Percentiles rank a stretch among this genome's conserved stretches.
These are phyloP conservation scores for Alternaria sp. DNA, from an alignment of 2,329 filamentous ascomycete genomes.

Conservation along the genomic window DNA sequence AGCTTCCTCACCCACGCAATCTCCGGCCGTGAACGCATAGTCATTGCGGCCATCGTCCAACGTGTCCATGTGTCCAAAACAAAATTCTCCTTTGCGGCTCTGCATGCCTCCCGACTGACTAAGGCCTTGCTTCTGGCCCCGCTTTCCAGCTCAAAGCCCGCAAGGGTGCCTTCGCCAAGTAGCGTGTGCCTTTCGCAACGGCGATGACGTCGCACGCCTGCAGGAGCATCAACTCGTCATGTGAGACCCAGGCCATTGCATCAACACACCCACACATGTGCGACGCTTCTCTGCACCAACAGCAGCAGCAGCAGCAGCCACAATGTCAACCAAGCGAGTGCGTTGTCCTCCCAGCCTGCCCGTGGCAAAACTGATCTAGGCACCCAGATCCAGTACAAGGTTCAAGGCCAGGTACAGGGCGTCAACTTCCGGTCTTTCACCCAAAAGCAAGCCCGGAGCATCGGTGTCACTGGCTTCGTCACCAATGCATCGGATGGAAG, in stretches of 20 bases:
- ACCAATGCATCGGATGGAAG: slow-evolving; percentile 58
- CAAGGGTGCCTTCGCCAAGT: slow-evolving; percentile 18
- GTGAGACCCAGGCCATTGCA: too few relatives aligned
- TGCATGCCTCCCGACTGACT: neutral
- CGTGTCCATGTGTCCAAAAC: slow-evolving; percentile 11
- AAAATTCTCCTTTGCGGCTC: slow-evolving; percentile 11
- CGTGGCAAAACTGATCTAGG: slow-evolving; percentile 30
- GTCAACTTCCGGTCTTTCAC: slow-evolving; percentile 62
- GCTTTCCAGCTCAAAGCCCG: slow-evolving; percentile 14
- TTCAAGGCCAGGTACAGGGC: slow-evolving; percentile 59
- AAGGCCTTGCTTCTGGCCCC: slow-evolving; percentile 19
- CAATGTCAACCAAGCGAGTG: slow-evolving; percentile 49
- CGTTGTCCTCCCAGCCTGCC: slow-evolving; percentile 18
- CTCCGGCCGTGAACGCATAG: slow-evolving; percentile 19
- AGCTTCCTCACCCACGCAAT: slow-evolving; percentile 17
- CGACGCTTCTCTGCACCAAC: slow-evolving; percentile 41
- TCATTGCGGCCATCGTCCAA: slow-evolving; percentile 3
- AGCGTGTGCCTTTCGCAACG: slow-evolving; percentile 13
- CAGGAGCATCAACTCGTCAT: neutral
- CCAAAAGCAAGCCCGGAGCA: slow-evolving; percentile 53
- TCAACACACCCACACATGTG: slow-evolving; percentile 19
- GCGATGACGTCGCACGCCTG: slow-evolving; percentile 22
- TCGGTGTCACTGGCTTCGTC: slow-evolving; percentile 58
- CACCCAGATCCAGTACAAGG: slow-evolving; percentile 58
- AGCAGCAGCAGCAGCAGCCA: slow-evolving; percentile 39